Conservation (phyloP, 441 rosid genomes). For the Erodium texanum region DNA sequence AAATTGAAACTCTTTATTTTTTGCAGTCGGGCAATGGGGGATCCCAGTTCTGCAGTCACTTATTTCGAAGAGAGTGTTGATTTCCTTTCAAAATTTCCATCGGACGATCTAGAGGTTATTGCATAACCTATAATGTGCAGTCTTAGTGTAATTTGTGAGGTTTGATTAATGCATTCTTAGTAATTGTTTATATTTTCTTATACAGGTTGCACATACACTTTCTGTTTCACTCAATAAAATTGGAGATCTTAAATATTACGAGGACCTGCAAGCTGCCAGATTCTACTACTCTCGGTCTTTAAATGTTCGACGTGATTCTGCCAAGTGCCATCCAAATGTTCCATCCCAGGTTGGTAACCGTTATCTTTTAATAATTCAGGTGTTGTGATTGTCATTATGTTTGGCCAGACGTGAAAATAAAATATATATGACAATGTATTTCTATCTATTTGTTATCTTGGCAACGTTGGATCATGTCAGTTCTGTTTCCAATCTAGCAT, state of each 20-base stretch:
- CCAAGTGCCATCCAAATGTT: slow-evolving; percentile 40
- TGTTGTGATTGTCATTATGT: not conserved
- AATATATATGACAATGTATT: not conserved
- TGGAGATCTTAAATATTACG: slow-evolving; percentile 92
- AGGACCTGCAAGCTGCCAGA: slow-evolving; percentile 72
- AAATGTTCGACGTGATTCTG: slow-evolving; percentile 68
- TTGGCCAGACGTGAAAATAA: not conserved
- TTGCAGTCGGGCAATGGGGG: slow-evolving; percentile 85
- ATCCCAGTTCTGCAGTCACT: slow-evolving; percentile 57
- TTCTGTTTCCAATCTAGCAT: not conserved
- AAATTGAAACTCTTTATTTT: not conserved
- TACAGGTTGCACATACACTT: slow-evolving; percentile 77
- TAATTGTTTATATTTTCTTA: slow-evolving; percentile 11
- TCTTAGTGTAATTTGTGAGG: not conserved
- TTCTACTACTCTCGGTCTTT: slow-evolving; percentile 67
- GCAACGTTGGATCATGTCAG: not conserved
- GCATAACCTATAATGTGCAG: slow-evolving; percentile 1
- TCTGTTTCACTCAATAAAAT: slow-evolving; percentile 94
- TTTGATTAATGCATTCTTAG: not conserved
- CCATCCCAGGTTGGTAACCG: slow-evolving; percentile 58
- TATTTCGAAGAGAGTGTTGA: slow-evolving; percentile 89
- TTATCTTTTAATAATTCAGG: not conserved
- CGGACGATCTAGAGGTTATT: slow-evolving; percentile 71
- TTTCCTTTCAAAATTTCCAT: slow-evolving; percentile 59
- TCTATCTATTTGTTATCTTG: not conserved